A percentile compares a stretch with the other conserved stretches of the same genome.
Evolutionary conservation across 441 rosid species (phyloP).

Genomic region (Kokia cookei): DNA sequence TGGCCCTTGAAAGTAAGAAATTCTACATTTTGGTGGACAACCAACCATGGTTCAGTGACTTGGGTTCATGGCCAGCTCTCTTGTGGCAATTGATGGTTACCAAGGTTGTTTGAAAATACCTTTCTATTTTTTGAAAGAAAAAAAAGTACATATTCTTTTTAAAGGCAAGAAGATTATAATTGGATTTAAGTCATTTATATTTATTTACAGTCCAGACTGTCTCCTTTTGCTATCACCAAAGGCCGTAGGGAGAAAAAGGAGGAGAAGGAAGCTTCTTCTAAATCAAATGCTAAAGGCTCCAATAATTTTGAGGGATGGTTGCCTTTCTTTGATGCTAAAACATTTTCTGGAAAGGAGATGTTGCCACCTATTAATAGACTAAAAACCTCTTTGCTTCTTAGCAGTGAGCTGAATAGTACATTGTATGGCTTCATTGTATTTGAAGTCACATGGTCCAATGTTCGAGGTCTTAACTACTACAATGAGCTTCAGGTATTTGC

Average conservation of each 20-base stretch:
- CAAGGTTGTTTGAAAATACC: slow-evolving; percentile 46
- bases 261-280: slow-evolving; percentile 30
- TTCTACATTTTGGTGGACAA: slow-evolving; percentile 89
- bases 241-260: slow-evolving; percentile 43
- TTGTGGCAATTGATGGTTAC: slow-evolving; percentile 97
- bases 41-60: slow-evolving; percentile 71
- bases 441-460: slow-evolving; percentile 74
- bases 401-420: slow-evolving; percentile 63
- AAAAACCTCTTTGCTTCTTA: slow-evolving; percentile 49
- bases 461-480: slow-evolving; percentile 83
- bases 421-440: slow-evolving; percentile 88
- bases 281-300: slow-evolving; percentile 21
- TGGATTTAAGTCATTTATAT: slow-evolving; percentile 15
- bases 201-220: slow-evolving; percentile 76
- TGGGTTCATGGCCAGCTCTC: slow-evolving; percentile 63
- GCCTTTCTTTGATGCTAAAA: slow-evolving; percentile 54
- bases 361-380: slow-evolving; percentile 68
- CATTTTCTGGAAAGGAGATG: slow-evolving; percentile 45
- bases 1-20: slow-evolving; percentile 73
- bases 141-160: background rate
- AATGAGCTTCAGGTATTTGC: slow-evolving; percentile 86
- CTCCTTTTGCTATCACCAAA: slow-evolving; percentile 93
- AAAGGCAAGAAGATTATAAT: background rate
- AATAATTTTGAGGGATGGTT: slow-evolving; percentile 64
- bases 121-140: background rate